Evolutionary conservation across 1,139 yeast species (phyloP).

Genomic region (Nakaseomyces delphensis): DNA sequence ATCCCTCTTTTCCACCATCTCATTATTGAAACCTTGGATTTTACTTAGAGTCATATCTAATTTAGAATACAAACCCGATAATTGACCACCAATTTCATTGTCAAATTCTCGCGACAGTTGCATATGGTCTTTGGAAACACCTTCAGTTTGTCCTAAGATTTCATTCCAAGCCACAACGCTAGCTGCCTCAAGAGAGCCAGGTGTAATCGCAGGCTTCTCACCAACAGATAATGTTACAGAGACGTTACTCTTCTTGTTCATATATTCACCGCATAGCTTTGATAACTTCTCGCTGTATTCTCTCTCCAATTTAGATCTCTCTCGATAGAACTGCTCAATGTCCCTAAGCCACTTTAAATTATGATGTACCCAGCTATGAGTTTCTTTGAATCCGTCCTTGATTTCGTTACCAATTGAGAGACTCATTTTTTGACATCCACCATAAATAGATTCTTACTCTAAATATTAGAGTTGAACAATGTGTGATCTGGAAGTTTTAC

Average conservation of each 20-base stretch:
- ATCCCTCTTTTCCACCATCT: conserved; percentile 50
- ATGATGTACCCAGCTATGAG: conserved; percentile 67
- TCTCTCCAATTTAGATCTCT: conserved; percentile 69
- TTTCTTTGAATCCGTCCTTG: conserved; percentile 69
- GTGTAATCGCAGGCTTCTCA: conserved; percentile 81
- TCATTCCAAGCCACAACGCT: conserved; percentile 94
- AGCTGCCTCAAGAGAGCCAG: conserved; percentile 90
- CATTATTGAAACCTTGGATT: conserved; percentile 52
- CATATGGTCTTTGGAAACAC: conserved; percentile 59
- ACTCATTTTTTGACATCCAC: conserved; percentile 18
- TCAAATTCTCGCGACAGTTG: conserved; percentile 56
- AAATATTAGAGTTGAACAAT: too few species aligned
- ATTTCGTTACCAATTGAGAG: conserved; percentile 56
- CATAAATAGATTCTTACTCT: too few species aligned
- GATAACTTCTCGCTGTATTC: conserved; percentile 70
- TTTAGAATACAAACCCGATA: conserved; percentile 46
- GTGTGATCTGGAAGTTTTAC: not conserved
- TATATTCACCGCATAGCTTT: conserved; percentile 57
- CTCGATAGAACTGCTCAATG: conserved; percentile 73
- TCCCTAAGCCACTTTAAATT: conserved; percentile 73
- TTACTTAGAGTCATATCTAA: conserved; percentile 48
- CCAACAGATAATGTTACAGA: conserved; percentile 77
- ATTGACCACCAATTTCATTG: conserved; percentile 53
- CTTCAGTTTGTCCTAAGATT: conserved; percentile 75
- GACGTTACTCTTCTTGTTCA: conserved; percentile 65